Base-by-base conservation (phyloP, 306 rosid species). In the Mimosa pudica region DNA sequence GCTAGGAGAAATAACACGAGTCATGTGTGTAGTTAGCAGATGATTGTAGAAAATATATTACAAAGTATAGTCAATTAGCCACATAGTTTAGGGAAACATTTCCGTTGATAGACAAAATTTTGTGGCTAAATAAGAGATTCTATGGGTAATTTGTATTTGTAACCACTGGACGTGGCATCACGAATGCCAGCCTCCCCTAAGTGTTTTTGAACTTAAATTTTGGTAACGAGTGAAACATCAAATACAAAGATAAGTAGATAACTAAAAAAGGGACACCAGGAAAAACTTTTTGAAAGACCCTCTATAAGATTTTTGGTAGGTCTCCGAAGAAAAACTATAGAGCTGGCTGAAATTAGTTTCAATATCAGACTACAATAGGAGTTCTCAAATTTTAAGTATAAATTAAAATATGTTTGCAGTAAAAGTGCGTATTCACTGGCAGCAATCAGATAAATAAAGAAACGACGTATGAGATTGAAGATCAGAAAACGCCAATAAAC, bases 351-450 rank as follows among this genome's bases (percentile, higher is more conserved):
- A 20, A 45, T 69, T 45, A 4, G 70, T 58, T 73, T 73, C 38
- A 71, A 70, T 33, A 82, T 72, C 81, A 79, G 73, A 85, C 75
- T 64, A 88, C 86, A 80, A 81, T 72, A 79, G n/a, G 74, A 84
- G 74, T 68, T 79, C 84, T 64, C 80, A 83, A 52, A 74, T 83
- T 86, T 84, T 85, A 85, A 79, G 76, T 86, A 81, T 84, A 84
- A 86, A 80, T 87, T 80, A 79, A 52, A 75, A 80, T 48, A 73
- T 57, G 71, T 30, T 71, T 14, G 46, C 76, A 71, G 71, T 73
- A 71, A 71, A 81, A 71, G 76, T 71, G 71, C 70, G 68, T 35
- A 78, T 74, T 87, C 75, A 77, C 70, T 18, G 79, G 85, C 18
- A 54, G 36, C 61, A 57, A 63, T 70, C 54, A 54, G 32, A 62